phyloP scores from a whole-genome alignment of 352 stramenopile genomes.

The Thalassiosira mediterranea region DNA sequence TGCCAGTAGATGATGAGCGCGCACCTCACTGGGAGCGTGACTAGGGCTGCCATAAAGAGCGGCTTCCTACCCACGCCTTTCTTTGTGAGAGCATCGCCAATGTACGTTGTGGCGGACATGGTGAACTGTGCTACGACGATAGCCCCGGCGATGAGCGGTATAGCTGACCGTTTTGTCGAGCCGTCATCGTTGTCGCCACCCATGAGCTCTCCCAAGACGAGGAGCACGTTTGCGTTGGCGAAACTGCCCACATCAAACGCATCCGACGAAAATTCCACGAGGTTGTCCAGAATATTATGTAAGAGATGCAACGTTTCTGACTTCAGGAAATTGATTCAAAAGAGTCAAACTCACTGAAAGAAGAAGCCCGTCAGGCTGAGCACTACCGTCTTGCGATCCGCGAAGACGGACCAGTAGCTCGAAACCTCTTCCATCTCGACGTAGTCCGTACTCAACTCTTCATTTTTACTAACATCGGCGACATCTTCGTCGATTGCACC shows the following conservation, averaged over 20 bases:
- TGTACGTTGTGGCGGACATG: slow-evolving; percentile 70
- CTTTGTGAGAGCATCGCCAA: slow-evolving; percentile 63
- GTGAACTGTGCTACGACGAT: slow-evolving; percentile 78
- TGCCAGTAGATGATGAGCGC: slow-evolving; percentile 78
- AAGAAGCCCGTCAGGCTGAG: slow-evolving; percentile 80
- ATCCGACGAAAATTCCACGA: too few species aligned
- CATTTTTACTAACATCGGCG: slow-evolving; percentile 21
- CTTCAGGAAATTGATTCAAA: too few species aligned
- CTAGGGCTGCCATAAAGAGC: slow-evolving; percentile 66
- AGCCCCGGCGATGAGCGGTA: slow-evolving; percentile 76
- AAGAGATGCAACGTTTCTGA: too few species aligned
- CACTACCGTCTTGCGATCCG: slow-evolving; percentile 67
- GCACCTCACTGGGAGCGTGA: slow-evolving; percentile 72
- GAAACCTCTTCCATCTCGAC: slow-evolving; percentile 44
- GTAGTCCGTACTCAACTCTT: slow-evolving; percentile 29
- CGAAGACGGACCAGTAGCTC: slow-evolving; percentile 70
- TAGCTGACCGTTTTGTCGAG: slow-evolving; percentile 59
- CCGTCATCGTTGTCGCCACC: slow-evolving; percentile 61
- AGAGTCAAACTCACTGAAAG: slow-evolving; percentile 82
- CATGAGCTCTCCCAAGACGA: slow-evolving; percentile 82
- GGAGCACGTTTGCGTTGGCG: slow-evolving; percentile 81
- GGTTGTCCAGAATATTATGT: too few species aligned
- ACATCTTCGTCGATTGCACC: slow-evolving; percentile 42
- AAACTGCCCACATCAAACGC: too few species aligned
- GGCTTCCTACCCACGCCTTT: slow-evolving; percentile 66